Conservation (phyloP, 176 grass and related monocot species). For the Poa pratensis region DNA sequence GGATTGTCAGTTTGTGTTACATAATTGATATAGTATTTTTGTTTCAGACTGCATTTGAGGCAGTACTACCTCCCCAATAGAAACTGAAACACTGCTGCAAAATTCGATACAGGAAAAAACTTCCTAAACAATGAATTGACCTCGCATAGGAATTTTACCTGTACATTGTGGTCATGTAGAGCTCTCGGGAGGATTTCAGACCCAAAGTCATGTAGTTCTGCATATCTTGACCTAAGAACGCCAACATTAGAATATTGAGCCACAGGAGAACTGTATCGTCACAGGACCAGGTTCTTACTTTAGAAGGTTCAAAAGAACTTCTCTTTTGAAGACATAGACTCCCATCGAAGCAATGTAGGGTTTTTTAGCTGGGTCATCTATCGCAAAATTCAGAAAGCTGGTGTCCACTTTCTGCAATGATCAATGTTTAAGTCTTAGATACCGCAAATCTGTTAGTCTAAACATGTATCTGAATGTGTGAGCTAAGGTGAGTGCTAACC, state of each 20-base stretch:
- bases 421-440: constrained; percentile 5
- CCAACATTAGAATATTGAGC: not conserved
- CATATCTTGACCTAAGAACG: constrained; percentile 64
- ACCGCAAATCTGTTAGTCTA: not conserved
- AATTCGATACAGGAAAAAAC: not conserved
- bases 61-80: not conserved
- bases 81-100: not conserved
- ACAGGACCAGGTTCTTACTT: constrained; percentile 43
- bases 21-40: not conserved
- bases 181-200: constrained; percentile 77
- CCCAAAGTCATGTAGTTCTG: constrained; percentile 75
- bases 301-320: constrained; percentile 69
- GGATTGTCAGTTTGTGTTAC: not conserved
- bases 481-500: constrained; percentile 48
- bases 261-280: not conserved
- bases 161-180: constrained; percentile 64
- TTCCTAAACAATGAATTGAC: not conserved
- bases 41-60: constrained; percentile 21
- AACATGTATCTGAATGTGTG: not conserved
- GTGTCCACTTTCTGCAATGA: constrained; percentile 60
- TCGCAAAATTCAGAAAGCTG: constrained; percentile 47
- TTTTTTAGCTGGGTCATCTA: constrained; percentile 44
- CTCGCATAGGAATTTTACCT: constrained; percentile 42
- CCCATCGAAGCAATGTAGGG: constrained; percentile 85
- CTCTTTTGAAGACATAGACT: constrained; percentile 79